Conservation (phyloP, 352 stramenopile species). For the Globisporangium solare region DNA sequence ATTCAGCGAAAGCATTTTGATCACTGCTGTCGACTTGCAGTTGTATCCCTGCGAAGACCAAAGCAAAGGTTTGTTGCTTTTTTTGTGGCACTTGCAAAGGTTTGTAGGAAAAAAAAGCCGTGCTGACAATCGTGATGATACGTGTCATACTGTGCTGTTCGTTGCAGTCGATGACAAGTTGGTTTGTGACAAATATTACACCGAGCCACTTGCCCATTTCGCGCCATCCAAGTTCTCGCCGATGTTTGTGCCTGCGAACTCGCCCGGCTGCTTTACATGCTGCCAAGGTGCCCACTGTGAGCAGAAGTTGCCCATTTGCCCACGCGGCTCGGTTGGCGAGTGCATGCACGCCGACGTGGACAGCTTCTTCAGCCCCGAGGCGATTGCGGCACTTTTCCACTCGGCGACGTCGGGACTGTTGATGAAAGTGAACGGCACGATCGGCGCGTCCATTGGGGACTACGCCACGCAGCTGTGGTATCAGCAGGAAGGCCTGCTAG, state of each 20-base stretch:
- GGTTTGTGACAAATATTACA: slow-evolving; percentile 71
- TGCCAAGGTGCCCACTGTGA: slow-evolving; percentile 61
- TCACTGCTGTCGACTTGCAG: slow-evolving; percentile 58
- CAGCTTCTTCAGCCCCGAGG: slow-evolving; percentile 66
- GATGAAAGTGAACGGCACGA: slow-evolving; percentile 80
- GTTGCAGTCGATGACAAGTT: slow-evolving; percentile 31
- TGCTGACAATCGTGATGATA: not conserved
- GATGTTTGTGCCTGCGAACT: slow-evolving; percentile 75
- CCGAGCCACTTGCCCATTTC: slow-evolving; percentile 57
- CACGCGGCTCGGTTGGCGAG: slow-evolving; percentile 32
- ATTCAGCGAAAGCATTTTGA: slow-evolving; percentile 75
- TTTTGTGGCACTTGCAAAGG: not conserved
- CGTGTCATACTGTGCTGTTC: not conserved
- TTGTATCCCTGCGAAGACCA: slow-evolving; percentile 78
- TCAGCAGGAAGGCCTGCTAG: slow-evolving; percentile 64
- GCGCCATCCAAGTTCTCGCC: slow-evolving; percentile 46
- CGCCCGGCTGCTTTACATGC: slow-evolving; percentile 67
- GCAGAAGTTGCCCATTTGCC: slow-evolving; percentile 53
- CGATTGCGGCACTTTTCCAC: slow-evolving; percentile 70
- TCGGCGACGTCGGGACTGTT: slow-evolving; percentile 66
- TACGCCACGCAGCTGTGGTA: slow-evolving; percentile 69
- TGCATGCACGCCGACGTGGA: slow-evolving; percentile 72
- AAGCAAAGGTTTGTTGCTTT: slow-evolving; percentile 28
- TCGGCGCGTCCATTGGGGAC: slow-evolving; percentile 57
- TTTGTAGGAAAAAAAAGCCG: not conserved